Conservation (phyloP, 192 early-diverging fungal species). For the Coemansia umbellata region DNA sequence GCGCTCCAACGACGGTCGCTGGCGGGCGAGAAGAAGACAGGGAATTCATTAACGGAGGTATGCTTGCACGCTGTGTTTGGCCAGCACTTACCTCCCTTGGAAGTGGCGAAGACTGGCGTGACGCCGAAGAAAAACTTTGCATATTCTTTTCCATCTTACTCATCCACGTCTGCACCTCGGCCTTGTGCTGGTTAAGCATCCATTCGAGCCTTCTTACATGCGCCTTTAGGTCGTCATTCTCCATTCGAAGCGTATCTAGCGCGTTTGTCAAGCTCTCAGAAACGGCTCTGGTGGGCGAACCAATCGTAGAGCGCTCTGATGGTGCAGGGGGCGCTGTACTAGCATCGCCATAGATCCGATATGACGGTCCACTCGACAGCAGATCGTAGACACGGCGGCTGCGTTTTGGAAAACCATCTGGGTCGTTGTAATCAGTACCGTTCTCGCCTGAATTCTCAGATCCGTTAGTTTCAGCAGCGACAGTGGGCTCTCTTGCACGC, state of each 20-base stretch:
- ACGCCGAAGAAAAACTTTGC: slow-evolving; percentile 1
- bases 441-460: not conserved
- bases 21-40: not conserved
- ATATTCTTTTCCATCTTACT: slow-evolving; percentile 25
- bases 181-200: slow-evolving; percentile 29
- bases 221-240: slow-evolving; percentile 36
- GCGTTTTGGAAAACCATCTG: slow-evolving; percentile 9
- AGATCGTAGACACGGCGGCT: slow-evolving; percentile 16
- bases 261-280: not conserved
- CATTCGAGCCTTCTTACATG: slow-evolving; percentile 34
- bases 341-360: not conserved
- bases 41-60: not conserved
- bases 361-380: not conserved
- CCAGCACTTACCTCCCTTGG: no score
- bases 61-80: no score
- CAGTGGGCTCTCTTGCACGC: not conserved
- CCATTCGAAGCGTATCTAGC: slow-evolving; percentile 28
- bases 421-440: not conserved
- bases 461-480: not conserved
- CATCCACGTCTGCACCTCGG: slow-evolving; percentile 42
- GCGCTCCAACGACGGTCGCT: not conserved
- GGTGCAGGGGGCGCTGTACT: not conserved
- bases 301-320: not conserved
- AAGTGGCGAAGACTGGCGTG: slow-evolving; percentile 1
- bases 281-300: not conserved